These are phyloP conservation scores for Fusarium protoensiforme DNA, from an alignment of 2,329 filamentous ascomycete species.

Conservation along the genomic window DNA sequence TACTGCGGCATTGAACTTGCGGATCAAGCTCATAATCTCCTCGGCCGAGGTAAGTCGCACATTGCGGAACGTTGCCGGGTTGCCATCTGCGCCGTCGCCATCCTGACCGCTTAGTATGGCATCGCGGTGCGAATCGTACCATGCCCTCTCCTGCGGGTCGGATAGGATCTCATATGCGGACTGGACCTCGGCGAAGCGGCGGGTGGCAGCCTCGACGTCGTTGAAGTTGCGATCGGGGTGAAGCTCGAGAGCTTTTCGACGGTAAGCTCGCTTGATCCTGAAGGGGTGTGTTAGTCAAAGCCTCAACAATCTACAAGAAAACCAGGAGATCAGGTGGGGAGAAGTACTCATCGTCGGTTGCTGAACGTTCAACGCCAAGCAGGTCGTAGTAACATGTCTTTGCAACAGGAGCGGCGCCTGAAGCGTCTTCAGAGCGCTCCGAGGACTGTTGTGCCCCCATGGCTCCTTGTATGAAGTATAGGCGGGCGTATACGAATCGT, in stretches of 20 bases:
- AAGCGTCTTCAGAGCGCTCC: slow-evolving; percentile 48
- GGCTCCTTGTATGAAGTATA: slow-evolving; percentile 1
- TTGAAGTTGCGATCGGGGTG: slow-evolving; percentile 95
- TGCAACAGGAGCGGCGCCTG: slow-evolving; percentile 51
- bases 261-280: slow-evolving; percentile 94
- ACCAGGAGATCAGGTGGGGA: neutral
- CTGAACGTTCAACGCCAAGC: slow-evolving; percentile 76
- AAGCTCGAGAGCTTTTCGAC: slow-evolving; percentile 88
- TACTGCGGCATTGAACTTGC: slow-evolving; percentile 81
- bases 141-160: slow-evolving; percentile 93
- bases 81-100: slow-evolving; percentile 54
- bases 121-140: slow-evolving; percentile 96
- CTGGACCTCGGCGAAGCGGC: slow-evolving; percentile 90
- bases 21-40: slow-evolving; percentile 81
- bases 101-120: slow-evolving; percentile 80
- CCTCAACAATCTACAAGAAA: neutral
- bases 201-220: slow-evolving; percentile 84
- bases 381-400: slow-evolving; percentile 91
- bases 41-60: slow-evolving; percentile 82
- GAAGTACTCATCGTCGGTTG: slow-evolving; percentile 82
- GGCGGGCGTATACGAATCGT: neutral
- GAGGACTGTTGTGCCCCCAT: slow-evolving; percentile 70
- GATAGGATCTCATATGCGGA: slow-evolving; percentile 96
- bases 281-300: neutral
- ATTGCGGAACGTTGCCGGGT: slow-evolving; percentile 72